phyloP scores from a whole-genome alignment of 192 early-diverging fungal species.

The Rhizophlyctis rosea region DNA sequence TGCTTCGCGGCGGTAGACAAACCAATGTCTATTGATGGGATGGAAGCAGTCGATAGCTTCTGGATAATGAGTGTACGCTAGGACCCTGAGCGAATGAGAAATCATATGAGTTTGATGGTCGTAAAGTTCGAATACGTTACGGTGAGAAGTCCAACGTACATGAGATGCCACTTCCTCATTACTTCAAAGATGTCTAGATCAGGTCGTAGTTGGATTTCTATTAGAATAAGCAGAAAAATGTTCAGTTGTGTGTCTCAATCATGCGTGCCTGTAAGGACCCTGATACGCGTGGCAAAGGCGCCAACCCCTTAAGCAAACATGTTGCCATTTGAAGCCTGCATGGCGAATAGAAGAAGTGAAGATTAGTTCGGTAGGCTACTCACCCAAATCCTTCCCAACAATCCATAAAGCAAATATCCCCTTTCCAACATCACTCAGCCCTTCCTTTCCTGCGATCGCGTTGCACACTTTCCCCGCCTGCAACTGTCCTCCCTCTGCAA shows the following conservation, averaged over 20 bases:
- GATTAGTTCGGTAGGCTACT: constrained; percentile 7
- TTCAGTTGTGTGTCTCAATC: too few species aligned
- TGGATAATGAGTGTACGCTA: constrained; percentile 58
- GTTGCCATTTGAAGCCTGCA: too few species aligned
- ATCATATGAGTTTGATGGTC: constrained; percentile 3
- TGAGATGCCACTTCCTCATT: constrained; percentile 42
- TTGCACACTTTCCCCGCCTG: constrained; percentile 32
- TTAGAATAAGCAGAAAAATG: too few species aligned
- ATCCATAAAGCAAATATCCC: constrained; percentile 55
- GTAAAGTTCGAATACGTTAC: too few species aligned
- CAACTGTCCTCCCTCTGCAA: constrained; percentile 28
- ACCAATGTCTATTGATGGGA: constrained; percentile 53
- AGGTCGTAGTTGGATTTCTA: constrained; percentile 56
- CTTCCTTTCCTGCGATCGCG: constrained; percentile 46
- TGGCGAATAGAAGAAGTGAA: too few species aligned
- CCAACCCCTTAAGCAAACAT: too few species aligned
- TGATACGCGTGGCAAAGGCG: too few species aligned
- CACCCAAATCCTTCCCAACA: constrained; percentile 53
- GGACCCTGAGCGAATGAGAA: constrained; percentile 27
- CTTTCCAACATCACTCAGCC: constrained; percentile 23
- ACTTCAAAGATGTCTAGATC: constrained; percentile 45
- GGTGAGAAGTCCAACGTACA: too few species aligned
- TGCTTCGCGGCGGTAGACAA: constrained; percentile 52
- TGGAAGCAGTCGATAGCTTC: constrained; percentile 46
- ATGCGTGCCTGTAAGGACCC: too few species aligned